Percentiles rank a stretch among this genome's conserved stretches.
phyloP scores from a whole-genome alignment of 306 rosid genomes.

The Purshia tridentata region DNA sequence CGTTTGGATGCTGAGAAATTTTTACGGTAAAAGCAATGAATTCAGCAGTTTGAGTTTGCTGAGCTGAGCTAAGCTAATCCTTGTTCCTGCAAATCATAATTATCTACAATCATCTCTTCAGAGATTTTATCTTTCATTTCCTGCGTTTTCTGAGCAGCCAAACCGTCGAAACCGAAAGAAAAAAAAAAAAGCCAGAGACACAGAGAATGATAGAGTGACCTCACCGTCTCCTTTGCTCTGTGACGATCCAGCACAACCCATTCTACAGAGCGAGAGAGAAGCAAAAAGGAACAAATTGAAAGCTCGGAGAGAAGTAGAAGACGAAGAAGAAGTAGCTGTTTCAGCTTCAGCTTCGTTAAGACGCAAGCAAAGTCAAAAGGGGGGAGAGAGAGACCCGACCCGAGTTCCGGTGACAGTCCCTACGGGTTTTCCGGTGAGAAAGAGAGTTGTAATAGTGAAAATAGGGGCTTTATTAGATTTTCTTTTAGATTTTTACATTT shows the following conservation, averaged over 20 bases:
- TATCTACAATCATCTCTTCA: not conserved
- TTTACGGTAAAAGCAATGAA: not conserved
- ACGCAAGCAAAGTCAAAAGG: conserved; percentile 36
- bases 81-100: not conserved
- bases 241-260: conserved; percentile 96
- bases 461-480: not conserved
- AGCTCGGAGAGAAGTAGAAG: conserved; percentile 8
- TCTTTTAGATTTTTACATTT: not conserved
- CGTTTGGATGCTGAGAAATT: not conserved
- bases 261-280: conserved; percentile 20
- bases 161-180: conserved; percentile 17
- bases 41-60: not conserved
- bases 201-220: conserved; percentile 16
- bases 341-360: conserved; percentile 32
- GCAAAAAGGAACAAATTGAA: not conserved
- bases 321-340: not conserved
- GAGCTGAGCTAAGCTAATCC: conserved; percentile 9
- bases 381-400: conserved; percentile 3
- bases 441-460: conserved; percentile 15
- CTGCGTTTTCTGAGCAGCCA: conserved; percentile 25
- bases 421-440: conserved; percentile 28
- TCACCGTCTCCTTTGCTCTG: conserved; percentile 79
- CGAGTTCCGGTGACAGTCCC: conserved; percentile 24
- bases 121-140: not conserved
- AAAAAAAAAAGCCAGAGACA: conserved; percentile 9